Base-by-base conservation (phyloP, 352 stramenopile genomes). In the Globisporangium orthogonon region DNA sequence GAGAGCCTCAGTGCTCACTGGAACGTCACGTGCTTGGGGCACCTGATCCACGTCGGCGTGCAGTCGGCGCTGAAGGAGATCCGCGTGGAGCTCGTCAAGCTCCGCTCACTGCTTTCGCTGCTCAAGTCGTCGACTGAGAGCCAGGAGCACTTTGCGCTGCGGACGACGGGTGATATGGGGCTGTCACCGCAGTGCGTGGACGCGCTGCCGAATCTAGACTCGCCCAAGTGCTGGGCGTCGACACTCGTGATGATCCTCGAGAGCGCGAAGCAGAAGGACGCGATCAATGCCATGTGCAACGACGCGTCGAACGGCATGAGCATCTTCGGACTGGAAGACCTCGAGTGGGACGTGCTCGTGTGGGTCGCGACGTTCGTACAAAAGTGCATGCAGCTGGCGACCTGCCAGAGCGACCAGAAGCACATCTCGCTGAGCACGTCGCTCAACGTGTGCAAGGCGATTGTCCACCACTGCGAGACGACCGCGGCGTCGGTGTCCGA, bases 341-440 rank as follows among this genome's bases (percentile, higher is more conserved):
- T 82, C 54, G 80, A 91, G 67, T 91, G 80, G 80, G 80, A 91
- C 50, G 49, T 91, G 56, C 69, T 91, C 35, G 67, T 83, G 14
- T 86, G 74, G 73, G 78, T 87, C 28, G 78, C 78, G 28, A 83
- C 74, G 5, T 91, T 91, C 56, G 48, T 91, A 47, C 71, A 87
- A 54, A 89, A 91, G 58, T 87, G 77, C 61, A 82, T 91, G 63
- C 74, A 87, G 39, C 84, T 91, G 72, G 73, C 78, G 7, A 91
- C 80, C 30, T 91, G 80, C 33, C 80, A 91, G 58, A 88, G 80
- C 52, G 78, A 86, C 60, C 64, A 86, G 60, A 86, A 87, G 52
- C 80, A 87, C 62, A 87, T 91, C 64, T 89, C 78, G 45, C 58
- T 89, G 54, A 91, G 80, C 59, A 91, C 78, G 53, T 91, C 80